A percentile compares a stretch with the other conserved stretches of the same genome.
Evolutionary conservation across 2,329 filamentous ascomycete species (phyloP).

Genomic region (Curvularia lunata): DNA sequence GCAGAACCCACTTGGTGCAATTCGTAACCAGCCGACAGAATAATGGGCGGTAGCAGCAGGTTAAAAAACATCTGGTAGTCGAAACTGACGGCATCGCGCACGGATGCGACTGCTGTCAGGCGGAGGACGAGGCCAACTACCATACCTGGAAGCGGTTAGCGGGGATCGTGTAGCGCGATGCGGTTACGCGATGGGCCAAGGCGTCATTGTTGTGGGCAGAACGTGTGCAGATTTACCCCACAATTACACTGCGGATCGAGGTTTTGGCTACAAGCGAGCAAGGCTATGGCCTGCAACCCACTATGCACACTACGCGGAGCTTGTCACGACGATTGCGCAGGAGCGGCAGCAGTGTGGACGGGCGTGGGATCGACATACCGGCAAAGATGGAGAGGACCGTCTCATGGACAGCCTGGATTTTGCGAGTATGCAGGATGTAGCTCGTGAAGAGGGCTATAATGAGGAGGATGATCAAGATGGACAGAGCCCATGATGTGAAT

Average conservation of each 20-base stretch:
- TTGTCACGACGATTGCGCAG: conserved; percentile 15
- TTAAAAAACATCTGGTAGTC: conserved; percentile 99
- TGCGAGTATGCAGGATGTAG: conserved; percentile 95
- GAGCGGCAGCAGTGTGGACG: neutral
- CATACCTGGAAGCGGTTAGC: conserved; percentile 71
- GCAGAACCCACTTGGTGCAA: conserved; percentile 72
- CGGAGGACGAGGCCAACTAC: conserved; percentile 88
- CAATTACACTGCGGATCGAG: conserved; percentile 15
- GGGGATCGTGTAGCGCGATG: conserved; percentile 24
- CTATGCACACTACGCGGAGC: conserved; percentile 18
- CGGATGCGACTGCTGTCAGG: conserved; percentile 78
- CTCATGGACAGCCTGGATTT: conserved; percentile 96
- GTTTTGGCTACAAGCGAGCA: conserved; percentile 11
- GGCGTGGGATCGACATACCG: conserved; percentile 58
- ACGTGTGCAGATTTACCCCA: conserved; percentile 24
- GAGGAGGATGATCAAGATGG: conserved; percentile 93
- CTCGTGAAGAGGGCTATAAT: conserved; percentile 95
- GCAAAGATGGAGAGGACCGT: conserved; percentile 98
- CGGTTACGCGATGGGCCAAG: conserved; percentile 23
- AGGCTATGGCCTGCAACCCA: conserved; percentile 8
- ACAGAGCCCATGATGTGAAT: conserved; percentile 93
- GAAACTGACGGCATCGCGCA: conserved; percentile 91
- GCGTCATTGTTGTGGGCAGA: conserved; percentile 17
- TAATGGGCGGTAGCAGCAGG: conserved; percentile 95
- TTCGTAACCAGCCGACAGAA: conserved; percentile 95